A percentile compares a stretch with the other conserved stretches of the same genome.
These are phyloP conservation scores for Teunomyces tritomae DNA, from an alignment of 805 yeast genomes.

Conservation along the genomic window DNA sequence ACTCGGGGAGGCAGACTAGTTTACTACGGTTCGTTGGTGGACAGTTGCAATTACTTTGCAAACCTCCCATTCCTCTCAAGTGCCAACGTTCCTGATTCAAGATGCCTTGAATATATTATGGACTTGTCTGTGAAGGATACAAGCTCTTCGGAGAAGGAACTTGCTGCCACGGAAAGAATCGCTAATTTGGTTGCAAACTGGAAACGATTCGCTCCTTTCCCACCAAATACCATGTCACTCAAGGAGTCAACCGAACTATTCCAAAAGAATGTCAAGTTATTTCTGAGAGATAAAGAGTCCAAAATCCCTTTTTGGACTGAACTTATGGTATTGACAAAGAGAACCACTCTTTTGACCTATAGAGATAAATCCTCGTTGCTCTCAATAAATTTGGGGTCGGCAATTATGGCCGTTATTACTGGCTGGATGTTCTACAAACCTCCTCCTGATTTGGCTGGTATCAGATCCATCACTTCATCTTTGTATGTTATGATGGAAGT, in stretches of 20 bases:
- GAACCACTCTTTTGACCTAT: conserved; percentile 31
- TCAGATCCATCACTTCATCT: conserved; percentile 50
- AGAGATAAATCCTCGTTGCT: conserved; percentile 33
- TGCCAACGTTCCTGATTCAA: conserved; percentile 4
- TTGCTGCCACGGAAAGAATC: conserved; percentile 21
- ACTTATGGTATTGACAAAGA: conserved; percentile 29
- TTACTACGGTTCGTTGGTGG: conserved; percentile 43
- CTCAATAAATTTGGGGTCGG: conserved; percentile 38
- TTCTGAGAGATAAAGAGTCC: conserved; percentile 15
- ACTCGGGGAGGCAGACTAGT: conserved; percentile 55
- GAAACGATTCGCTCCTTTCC: conserved; percentile 14
- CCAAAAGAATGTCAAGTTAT: conserved; percentile 15
- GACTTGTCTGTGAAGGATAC: conserved; percentile 37
- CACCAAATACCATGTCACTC: conserved; percentile 2
- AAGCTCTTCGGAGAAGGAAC: conserved; percentile 23
- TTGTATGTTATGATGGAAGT: conserved; percentile 39
- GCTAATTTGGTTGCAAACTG: conserved; percentile 24
- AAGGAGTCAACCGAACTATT: conserved; percentile 16
- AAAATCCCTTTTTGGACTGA: conserved; percentile 29
- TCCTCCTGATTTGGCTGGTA: conserved; percentile 56
- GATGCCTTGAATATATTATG: conserved; percentile 33
- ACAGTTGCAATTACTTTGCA: conserved; percentile 51
- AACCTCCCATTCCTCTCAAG: conserved; percentile 13
- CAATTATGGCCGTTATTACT: conserved; percentile 54
- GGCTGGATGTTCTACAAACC: conserved; percentile 81